A percentile compares a stretch with the other conserved stretches of the same genome.
Conservation (phyloP, 164 flowering plant genomes). For the Liriodendron chinense region DNA sequence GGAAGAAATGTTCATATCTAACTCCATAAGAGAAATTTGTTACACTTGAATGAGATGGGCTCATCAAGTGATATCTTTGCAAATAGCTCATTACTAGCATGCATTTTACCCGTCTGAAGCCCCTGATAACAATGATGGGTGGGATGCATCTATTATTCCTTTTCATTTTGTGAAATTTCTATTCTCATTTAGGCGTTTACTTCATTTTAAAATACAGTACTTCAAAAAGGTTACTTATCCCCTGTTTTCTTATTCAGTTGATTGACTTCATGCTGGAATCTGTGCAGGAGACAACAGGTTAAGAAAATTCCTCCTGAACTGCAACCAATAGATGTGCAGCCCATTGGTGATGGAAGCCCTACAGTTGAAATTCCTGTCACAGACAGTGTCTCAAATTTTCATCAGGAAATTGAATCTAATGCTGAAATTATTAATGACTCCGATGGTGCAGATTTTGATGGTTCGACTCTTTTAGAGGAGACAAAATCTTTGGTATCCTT, state of each 20-base stretch:
- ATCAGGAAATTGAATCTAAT: slow-evolving; percentile 20
- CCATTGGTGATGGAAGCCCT: slow-evolving; percentile 29
- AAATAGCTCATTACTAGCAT: background rate
- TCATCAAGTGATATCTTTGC: background rate
- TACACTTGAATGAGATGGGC: background rate
- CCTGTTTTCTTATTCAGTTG: background rate
- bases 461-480: slow-evolving; percentile 16
- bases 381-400: slow-evolving; percentile 10
- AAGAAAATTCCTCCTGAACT: slow-evolving; percentile 46
- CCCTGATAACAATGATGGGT: no score
- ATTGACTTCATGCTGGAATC: background rate
- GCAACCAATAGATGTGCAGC: slow-evolving; percentile 28
- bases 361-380: slow-evolving; percentile 23
- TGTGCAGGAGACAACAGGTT: slow-evolving; percentile 48
- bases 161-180: background rate
- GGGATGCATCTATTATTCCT: no score
- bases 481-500: slow-evolving; percentile 32
- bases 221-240: background rate
- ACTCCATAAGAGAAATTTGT: background rate
- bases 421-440: slow-evolving; percentile 22
- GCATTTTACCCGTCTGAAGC: background rate
- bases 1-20: background rate
- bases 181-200: background rate
- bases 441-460: slow-evolving; percentile 14
- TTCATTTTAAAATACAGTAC: background rate